Base-by-base conservation (phyloP, 257 asterid species). In the Penstemon davidsonii region DNA sequence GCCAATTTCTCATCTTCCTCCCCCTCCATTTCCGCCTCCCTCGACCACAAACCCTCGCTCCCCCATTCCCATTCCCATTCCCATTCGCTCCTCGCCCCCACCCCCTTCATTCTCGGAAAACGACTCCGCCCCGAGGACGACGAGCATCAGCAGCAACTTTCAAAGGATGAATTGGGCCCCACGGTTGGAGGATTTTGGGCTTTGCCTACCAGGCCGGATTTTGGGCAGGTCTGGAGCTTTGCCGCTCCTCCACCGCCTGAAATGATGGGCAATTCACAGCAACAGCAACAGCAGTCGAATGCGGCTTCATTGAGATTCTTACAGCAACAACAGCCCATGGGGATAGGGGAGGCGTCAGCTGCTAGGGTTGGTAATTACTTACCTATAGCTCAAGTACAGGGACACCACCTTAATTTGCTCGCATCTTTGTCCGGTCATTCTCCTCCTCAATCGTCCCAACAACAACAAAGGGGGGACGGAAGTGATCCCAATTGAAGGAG, bases 221-320 rank as follows among this genome's bases (percentile, higher is more conserved):
- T 87, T 43, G 96, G 95, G 38, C 96, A 87, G 68, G 85, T 92
- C 13, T 92, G 96, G 96, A 92, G 98, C 85, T 92, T 92, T 49
- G 93, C 93, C 5, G 86, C 94, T 10, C 86, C 86, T 8, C 80
- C 83, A 0, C 80, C 90, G 3, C 80, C 85, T 18, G 95, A 88
- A 66, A 82, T 88, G 88, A 82, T 80, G 71, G 90, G 33, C 33
- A 25, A 25, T 25, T 73, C 57, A 78, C 80, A 1, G 73, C 78
- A 0, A 25, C 33, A 25, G 2, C 33, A 25, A 25, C 33, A 25
- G 33, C 33, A 25, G 33, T 25, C 33, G 33, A 25, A 25, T 25
- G 33, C 33, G 33, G 33, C 33, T 25, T 25, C 33, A 25, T 25
- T 25, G 33, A 84, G 98, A 79, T 92, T 90, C 49, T 78, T 92